phyloP scores from a whole-genome alignment of 768 basidiomycete genomes.

The Lentinus brumalis region DNA sequence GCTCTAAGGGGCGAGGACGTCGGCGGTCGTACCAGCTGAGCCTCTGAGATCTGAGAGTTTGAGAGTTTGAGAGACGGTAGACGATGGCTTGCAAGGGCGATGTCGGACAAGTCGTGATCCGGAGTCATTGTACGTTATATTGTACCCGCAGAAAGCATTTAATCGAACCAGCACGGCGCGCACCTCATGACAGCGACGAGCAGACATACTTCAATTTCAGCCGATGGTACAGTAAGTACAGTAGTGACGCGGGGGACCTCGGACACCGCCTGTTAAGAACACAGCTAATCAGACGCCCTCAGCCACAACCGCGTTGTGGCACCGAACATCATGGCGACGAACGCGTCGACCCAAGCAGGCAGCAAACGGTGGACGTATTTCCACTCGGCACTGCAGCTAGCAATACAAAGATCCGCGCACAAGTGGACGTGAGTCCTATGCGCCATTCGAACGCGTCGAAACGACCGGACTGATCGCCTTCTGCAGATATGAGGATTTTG shows the following conservation, averaged over 20 bases:
- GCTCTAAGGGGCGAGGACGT: not conserved
- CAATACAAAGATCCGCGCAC: conserved; percentile 51
- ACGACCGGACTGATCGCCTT: not conserved
- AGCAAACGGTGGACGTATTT: conserved; percentile 55
- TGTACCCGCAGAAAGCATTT: too few species aligned
- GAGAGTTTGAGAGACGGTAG: too few species aligned
- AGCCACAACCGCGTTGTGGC: not conserved
- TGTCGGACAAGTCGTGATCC: too few species aligned
- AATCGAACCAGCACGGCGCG: too few species aligned
- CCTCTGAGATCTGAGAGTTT: too few species aligned
- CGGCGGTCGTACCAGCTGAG: not conserved
- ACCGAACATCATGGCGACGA: conserved; percentile 30
- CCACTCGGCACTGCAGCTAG: conserved; percentile 53
- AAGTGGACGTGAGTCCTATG: conserved; percentile 51
- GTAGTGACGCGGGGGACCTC: too few species aligned
- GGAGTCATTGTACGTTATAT: too few species aligned
- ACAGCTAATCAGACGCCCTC: not conserved
- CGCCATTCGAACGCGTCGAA: not conserved
- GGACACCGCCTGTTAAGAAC: too few species aligned
- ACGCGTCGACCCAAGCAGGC: conserved; percentile 23
- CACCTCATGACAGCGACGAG: too few species aligned
- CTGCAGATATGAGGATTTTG: conserved; percentile 49
- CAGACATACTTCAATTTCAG: too few species aligned
- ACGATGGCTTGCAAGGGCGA: too few species aligned
- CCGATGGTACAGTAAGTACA: too few species aligned